phyloP scores from a whole-genome alignment of 768 basidiomycete species.

The Floccularia luteovirens region DNA sequence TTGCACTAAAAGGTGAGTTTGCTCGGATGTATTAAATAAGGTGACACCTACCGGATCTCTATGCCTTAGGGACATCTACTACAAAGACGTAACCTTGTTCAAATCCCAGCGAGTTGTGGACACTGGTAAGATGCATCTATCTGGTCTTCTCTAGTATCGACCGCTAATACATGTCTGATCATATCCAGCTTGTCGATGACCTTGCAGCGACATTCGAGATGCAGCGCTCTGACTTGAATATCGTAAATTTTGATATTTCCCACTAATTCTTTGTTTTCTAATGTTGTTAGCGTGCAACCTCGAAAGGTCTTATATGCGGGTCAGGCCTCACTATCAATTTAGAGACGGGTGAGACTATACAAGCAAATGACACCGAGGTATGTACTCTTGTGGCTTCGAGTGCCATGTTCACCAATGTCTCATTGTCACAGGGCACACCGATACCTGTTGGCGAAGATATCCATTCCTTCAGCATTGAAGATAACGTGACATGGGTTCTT shows the following conservation, averaged over 20 bases:
- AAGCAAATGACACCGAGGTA: constrained; percentile 54
- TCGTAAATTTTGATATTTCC: constrained; percentile 38
- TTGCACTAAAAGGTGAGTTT: constrained; percentile 53
- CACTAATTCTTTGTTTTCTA: neutral
- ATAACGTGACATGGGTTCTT: constrained; percentile 66
- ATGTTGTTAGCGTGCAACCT: constrained; percentile 65
- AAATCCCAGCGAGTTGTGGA: constrained; percentile 74
- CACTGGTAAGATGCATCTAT: constrained; percentile 34
- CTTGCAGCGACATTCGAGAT: constrained; percentile 77
- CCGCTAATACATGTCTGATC: too few species aligned
- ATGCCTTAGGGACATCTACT: constrained; percentile 75
- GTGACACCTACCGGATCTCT: constrained; percentile 5
- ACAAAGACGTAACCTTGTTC: constrained; percentile 78
- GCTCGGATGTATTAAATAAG: neutral
- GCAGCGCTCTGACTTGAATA: constrained; percentile 68
- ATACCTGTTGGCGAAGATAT: constrained; percentile 79
- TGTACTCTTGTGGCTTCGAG: constrained; percentile 2
- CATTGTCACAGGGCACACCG: constrained; percentile 49
- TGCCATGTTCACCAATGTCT: constrained; percentile 1
- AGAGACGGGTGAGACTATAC: constrained; percentile 41
- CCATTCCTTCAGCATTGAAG: constrained; percentile 44
- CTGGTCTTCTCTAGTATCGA: neutral
- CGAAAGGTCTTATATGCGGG: constrained; percentile 84
- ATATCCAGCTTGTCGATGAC: constrained; percentile 74
- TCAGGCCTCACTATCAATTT: constrained; percentile 53